Conservation (phyloP, 202 grass and related monocot species). For the Musa balbisiana region DNA sequence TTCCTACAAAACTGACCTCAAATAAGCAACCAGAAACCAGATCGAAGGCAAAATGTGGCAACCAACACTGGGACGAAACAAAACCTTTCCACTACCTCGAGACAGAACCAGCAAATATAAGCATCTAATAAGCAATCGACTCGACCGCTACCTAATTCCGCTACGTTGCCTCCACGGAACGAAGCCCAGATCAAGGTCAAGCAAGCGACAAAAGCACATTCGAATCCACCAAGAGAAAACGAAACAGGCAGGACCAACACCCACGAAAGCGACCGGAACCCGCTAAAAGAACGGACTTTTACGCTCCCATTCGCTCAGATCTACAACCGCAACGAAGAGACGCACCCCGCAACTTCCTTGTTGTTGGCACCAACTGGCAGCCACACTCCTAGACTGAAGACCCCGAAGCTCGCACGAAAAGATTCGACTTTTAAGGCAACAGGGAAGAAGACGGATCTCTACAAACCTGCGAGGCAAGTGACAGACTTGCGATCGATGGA, state of each 20-base stretch:
- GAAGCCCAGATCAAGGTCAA: not conserved
- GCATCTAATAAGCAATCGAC: not conserved
- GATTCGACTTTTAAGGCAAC: not conserved
- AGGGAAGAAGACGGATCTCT: not conserved
- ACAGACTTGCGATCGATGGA: not conserved
- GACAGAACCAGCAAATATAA: not conserved
- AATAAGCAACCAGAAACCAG: not conserved
- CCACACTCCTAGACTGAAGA: not conserved
- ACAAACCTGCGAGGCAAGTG: not conserved
- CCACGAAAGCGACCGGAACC: not conserved
- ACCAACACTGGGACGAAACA: too few species aligned
- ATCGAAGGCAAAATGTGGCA: not conserved
- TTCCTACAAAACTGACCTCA: not conserved
- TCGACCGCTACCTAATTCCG: not conserved
- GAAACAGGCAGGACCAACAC: not conserved
- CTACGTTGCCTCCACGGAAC: not conserved
- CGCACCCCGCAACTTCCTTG: not conserved
- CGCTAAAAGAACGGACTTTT: not conserved
- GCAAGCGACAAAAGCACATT: not conserved
- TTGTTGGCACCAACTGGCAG: not conserved
- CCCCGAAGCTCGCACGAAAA: not conserved
- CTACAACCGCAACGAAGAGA: not conserved
- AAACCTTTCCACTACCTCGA: not conserved
- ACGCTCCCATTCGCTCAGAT: not conserved
- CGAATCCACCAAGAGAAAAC: not conserved